Percentiles rank a stretch among this genome's conserved stretches.
Evolutionary conservation across 768 basidiomycete genomes (phyloP).

Genomic region (Leccinellum albellum): DNA sequence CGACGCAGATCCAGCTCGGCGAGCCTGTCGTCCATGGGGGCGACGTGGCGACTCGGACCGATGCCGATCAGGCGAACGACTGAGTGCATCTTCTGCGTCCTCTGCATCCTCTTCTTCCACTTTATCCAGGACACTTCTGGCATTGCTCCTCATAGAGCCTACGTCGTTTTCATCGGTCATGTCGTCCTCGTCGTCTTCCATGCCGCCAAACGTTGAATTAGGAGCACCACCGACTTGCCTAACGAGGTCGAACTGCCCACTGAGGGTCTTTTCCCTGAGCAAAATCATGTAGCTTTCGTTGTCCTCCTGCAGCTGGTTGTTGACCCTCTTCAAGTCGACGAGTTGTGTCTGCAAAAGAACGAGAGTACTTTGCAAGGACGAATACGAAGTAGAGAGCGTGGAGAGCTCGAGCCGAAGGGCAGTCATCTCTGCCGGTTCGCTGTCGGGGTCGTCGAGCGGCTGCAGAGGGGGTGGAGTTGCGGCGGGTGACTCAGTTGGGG

Average conservation of each 20-base stretch:
- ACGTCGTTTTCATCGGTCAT: slow-evolving; percentile 42
- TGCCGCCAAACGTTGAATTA: slow-evolving; percentile 39
- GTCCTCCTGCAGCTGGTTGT: slow-evolving; percentile 86
- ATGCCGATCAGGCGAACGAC: slow-evolving; percentile 35
- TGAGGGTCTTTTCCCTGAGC: slow-evolving; percentile 85
- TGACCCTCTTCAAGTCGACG: slow-evolving; percentile 82
- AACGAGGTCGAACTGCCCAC: slow-evolving; percentile 78
- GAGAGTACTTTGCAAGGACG: slow-evolving; percentile 79
- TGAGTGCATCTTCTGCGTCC: slow-evolving; percentile 43
- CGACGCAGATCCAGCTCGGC: slow-evolving; percentile 52
- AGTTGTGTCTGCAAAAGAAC: slow-evolving; percentile 83
- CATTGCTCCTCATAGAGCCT: slow-evolving; percentile 54
- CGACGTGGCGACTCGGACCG: slow-evolving; percentile 41
- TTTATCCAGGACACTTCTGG: slow-evolving; percentile 57
- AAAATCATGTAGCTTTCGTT: slow-evolving; percentile 97
- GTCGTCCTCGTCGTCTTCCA: slow-evolving; percentile 30
- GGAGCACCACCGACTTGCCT: slow-evolving; percentile 56
- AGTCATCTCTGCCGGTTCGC: slow-evolving; percentile 86
- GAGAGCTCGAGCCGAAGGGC: slow-evolving; percentile 79
- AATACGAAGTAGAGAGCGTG: slow-evolving; percentile 80
- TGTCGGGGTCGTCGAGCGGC: slow-evolving; percentile 59
- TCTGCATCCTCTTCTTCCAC: slow-evolving; percentile 51
- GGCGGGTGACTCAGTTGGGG: slow-evolving; percentile 22
- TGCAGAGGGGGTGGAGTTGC: slow-evolving; percentile 33
- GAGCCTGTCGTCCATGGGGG: slow-evolving; percentile 41